These are phyloP conservation scores for Gastrolobium villosum DNA, from an alignment of 306 rosid genomes.

Conservation along the genomic window DNA sequence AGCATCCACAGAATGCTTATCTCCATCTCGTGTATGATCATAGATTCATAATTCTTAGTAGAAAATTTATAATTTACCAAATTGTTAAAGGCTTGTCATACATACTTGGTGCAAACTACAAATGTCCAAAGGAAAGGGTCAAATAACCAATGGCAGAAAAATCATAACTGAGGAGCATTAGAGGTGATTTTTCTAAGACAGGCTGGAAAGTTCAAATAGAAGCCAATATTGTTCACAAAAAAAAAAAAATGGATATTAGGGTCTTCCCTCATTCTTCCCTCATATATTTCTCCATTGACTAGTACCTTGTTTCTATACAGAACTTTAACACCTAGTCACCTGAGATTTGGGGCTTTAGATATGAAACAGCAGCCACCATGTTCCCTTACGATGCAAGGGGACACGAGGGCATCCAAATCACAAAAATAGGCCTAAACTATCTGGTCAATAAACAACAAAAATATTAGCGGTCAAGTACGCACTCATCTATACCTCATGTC, in stretches of 20 bases:
- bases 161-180: slow-evolving; percentile 34
- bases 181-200: slow-evolving; percentile 1
- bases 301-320: slow-evolving; percentile 22
- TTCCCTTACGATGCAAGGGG: slow-evolving; percentile 27
- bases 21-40: slow-evolving; percentile 14
- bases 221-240: slow-evolving; percentile 19
- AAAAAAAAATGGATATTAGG: slow-evolving; percentile 17
- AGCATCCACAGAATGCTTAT: slow-evolving; percentile 40
- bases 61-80: slow-evolving; percentile 15
- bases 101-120: slow-evolving; percentile 15
- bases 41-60: slow-evolving; percentile 18
- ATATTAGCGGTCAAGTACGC: slow-evolving; percentile 46
- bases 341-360: slow-evolving; percentile 14
- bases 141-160: slow-evolving; percentile 28
- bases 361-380: slow-evolving; percentile 18
- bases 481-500: slow-evolving; percentile 86
- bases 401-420: slow-evolving; percentile 31
- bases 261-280: slow-evolving; percentile 20
- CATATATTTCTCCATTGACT: neutral
- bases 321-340: slow-evolving; percentile 9
- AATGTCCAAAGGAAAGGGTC: slow-evolving; percentile 34
- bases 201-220: slow-evolving; percentile 5
- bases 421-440: slow-evolving; percentile 16
- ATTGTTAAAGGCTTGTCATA: slow-evolving; percentile 31
- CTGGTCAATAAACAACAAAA: slow-evolving; percentile 7